Percentiles rank a stretch among this genome's conserved stretches.
Evolutionary conservation across 371 early-diverging fungal genomes (phyloP).

Genomic region (Mucor piriformis): DNA sequence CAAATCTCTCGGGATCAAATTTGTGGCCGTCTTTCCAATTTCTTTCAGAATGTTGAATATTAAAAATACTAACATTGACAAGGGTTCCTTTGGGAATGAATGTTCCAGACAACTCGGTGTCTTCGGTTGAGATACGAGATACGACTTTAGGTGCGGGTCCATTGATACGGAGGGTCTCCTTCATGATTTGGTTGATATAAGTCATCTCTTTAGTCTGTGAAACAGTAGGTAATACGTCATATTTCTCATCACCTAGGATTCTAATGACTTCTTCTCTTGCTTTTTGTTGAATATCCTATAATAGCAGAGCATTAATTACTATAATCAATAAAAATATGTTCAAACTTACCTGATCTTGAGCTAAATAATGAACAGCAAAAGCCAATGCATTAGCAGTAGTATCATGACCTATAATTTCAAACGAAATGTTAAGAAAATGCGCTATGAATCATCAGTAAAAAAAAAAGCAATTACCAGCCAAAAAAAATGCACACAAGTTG

Average conservation of each 20-base stretch:
- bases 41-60: conserved; percentile 31
- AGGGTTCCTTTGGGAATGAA: conserved; percentile 47
- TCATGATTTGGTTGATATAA: conserved; percentile 47
- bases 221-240: conserved; percentile 42
- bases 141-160: conserved; percentile 28
- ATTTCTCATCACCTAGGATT: conserved; percentile 49
- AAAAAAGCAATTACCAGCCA: conserved; percentile 23
- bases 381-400: conserved; percentile 53
- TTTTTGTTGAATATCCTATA: conserved; percentile 46
- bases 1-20: conserved; percentile 32
- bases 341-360: conserved; percentile 39
- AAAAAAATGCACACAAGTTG: conserved; percentile 21
- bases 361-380: conserved; percentile 43
- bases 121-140: conserved; percentile 22
- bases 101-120: conserved; percentile 28
- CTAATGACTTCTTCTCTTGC: conserved; percentile 51
- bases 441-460: conserved; percentile 11
- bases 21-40: conserved; percentile 24
- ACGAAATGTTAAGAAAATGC: not conserved
- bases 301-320: not conserved
- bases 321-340: conserved; percentile 14
- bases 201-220: conserved; percentile 46
- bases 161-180: conserved; percentile 51
- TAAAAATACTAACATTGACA: conserved; percentile 36
- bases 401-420: conserved; percentile 46